These are phyloP conservation scores for Glomus cerebriforme DNA, from an alignment of 192 early-diverging fungal genomes.

Conservation along the genomic window DNA sequence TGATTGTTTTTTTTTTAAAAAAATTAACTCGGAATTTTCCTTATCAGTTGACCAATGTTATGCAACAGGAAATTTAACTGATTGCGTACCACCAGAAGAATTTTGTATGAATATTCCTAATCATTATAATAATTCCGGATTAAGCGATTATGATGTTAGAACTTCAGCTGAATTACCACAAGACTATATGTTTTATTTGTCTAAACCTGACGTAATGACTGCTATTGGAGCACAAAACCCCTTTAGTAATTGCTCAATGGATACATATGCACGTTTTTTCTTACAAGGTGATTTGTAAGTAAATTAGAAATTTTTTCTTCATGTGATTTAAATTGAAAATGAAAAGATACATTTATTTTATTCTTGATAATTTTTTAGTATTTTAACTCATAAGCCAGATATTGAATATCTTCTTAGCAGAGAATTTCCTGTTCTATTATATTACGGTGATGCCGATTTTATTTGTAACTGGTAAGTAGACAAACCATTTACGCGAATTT, in stretches of 20 bases:
- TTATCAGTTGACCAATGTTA: neutral
- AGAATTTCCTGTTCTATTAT: slow-evolving; percentile 64
- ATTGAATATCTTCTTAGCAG: neutral
- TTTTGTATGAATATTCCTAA: slow-evolving; percentile 32
- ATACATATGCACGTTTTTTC: slow-evolving; percentile 44
- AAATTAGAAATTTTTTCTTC: no score
- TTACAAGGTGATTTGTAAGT: slow-evolving; percentile 53
- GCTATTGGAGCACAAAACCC: slow-evolving; percentile 56
- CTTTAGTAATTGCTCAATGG: slow-evolving; percentile 56
- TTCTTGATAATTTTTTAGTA: slow-evolving; percentile 36
- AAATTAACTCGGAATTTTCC: neutral
- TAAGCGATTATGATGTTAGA: slow-evolving; percentile 71
- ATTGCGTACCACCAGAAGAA: slow-evolving; percentile 39
- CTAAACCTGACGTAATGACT: slow-evolving; percentile 44
- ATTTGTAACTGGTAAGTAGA: slow-evolving; percentile 72
- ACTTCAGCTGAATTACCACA: slow-evolving; percentile 61
- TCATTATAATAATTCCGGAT: slow-evolving; percentile 34
- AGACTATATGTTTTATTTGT: slow-evolving; percentile 66
- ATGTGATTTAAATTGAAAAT: no score
- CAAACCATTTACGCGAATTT: no score
- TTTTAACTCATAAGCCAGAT: slow-evolving; percentile 51
- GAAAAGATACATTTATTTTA: neutral
- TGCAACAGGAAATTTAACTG: neutral
- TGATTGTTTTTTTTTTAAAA: neutral
- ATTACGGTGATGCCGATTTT: slow-evolving; percentile 81